A percentile compares a stretch with the other conserved stretches of the same genome.
Evolutionary conservation across 495 filamentous ascomycete species (phyloP).

Genomic region (Aspergillus hancockii): DNA sequence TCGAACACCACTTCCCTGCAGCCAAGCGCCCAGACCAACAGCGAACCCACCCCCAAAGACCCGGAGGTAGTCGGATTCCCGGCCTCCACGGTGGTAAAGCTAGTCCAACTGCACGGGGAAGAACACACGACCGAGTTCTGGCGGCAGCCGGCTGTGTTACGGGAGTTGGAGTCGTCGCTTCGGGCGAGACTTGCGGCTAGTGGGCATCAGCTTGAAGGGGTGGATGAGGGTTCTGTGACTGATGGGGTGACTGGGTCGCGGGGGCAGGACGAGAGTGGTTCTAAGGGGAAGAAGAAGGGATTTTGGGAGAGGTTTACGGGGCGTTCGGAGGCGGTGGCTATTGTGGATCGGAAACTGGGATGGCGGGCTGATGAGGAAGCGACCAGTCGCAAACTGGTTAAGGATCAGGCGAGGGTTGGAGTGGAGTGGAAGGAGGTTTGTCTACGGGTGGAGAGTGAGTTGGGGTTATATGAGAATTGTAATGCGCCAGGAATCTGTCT

Average conservation of each 20-base stretch:
- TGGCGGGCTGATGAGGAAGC: background rate
- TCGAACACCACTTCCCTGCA: background rate
- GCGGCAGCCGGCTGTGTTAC: background rate
- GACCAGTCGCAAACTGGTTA: background rate
- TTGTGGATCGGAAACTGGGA: conserved; percentile 1
- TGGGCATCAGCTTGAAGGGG: background rate
- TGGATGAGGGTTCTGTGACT: background rate
- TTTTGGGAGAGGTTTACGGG: background rate
- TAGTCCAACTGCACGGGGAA: background rate
- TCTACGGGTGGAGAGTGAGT: background rate
- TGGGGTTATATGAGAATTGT: background rate
- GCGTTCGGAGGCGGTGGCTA: background rate
- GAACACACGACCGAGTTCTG: background rate
- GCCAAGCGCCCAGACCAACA: background rate
- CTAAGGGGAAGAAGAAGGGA: background rate
- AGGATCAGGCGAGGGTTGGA: background rate
- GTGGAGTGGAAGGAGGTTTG: conserved; percentile 3
- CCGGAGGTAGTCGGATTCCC: background rate
- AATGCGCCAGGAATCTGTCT: background rate
- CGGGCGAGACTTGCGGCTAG: background rate
- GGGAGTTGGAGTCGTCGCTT: background rate
- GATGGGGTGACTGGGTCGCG: too few species aligned
- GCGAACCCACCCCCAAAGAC: background rate
- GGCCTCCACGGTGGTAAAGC: background rate
- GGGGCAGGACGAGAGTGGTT: background rate